Evolutionary conservation across 2,329 filamentous ascomycete genomes (phyloP).

Genomic region (Fusarium sp.): DNA sequence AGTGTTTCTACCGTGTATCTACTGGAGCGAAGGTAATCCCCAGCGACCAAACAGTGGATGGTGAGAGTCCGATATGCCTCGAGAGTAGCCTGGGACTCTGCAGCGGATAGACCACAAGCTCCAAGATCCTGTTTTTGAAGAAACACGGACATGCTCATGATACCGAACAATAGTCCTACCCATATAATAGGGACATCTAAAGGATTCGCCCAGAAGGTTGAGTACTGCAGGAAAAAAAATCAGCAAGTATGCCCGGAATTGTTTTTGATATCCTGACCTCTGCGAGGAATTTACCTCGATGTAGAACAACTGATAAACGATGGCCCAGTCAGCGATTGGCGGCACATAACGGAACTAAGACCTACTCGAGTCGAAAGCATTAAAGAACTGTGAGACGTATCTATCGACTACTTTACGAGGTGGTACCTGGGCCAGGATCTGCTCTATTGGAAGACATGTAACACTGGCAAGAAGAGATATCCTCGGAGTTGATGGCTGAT

Average conservation of each 20-base stretch:
- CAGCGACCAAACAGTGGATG: conserved; percentile 38
- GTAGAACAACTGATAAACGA: not conserved
- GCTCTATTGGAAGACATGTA: conserved; percentile 10
- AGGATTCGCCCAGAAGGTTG: conserved; percentile 13
- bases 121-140: conserved; percentile 8
- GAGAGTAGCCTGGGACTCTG: conserved; percentile 11
- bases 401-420: conserved; percentile 38
- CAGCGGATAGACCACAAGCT: not conserved
- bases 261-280: conserved; percentile 4
- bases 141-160: conserved; percentile 14
- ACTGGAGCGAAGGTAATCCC: conserved; percentile 35
- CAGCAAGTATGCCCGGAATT: not conserved
- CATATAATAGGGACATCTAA: conserved; percentile 14
- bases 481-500: not conserved
- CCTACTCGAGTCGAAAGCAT: conserved; percentile 31
- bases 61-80: conserved; percentile 35
- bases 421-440: conserved; percentile 34
- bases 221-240: not conserved
- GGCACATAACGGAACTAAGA: not conserved
- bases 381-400: conserved; percentile 40
- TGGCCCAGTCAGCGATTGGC: not conserved
- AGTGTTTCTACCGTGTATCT: conserved; percentile 37
- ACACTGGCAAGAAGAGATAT: conserved; percentile 16
- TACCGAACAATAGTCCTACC: conserved; percentile 24
- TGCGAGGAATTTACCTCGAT: conserved; percentile 23